Evolutionary conservation across 139 green algal genomes (phyloP), one percentile per base, ranked within the genome.

Genomic region (Coelastrella sp.): DNA sequence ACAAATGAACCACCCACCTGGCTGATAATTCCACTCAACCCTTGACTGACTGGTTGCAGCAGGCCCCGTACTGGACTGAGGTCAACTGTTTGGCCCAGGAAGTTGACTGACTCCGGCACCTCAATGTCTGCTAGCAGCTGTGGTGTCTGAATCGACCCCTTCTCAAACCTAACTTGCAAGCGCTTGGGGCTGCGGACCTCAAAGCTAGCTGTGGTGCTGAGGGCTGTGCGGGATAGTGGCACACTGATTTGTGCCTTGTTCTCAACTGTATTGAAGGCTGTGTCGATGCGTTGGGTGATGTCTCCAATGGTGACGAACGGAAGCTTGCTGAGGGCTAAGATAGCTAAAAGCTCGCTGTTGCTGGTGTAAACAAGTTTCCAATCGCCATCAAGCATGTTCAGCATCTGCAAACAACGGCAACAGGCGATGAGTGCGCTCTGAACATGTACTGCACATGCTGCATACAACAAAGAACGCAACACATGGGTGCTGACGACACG

Each of bases 291-390:
- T 94, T 99, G 98, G 3, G 87, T 96, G 91, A 99, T 95, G 64
- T 98, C 95, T 2, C 97, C 98, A 11, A 99, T 94, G 6, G 87
- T 94, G 5, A 99, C 90, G 74, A 97, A 91, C 2, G 98, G 98
- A 75, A 99, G 94, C 61, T 93, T 93, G 77, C 83, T 92, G 7
- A 98, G 80, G 3, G 95, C 95, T 88, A 99, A 93, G 64, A 99
- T 86, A 19, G 93, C 93, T 0, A 97, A 84, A 32, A 99, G 93
- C 90, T 98, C 96, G 5, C 93, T 95, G 90, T 97, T 98, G 85
- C 94, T 95, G 10, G 98, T 98, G 95, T 99, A 99, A n/a, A 96
- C 92, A 66, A 99, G 92, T 77, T 95, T 96, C 97, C 97, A 99
- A 11, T 93, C 88, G 64, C 97, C 97, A 17, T 92, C 89, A 77